Conservation (phyloP, 495 filamentous ascomycete species). For the Staphylotrichum longicolle region DNA sequence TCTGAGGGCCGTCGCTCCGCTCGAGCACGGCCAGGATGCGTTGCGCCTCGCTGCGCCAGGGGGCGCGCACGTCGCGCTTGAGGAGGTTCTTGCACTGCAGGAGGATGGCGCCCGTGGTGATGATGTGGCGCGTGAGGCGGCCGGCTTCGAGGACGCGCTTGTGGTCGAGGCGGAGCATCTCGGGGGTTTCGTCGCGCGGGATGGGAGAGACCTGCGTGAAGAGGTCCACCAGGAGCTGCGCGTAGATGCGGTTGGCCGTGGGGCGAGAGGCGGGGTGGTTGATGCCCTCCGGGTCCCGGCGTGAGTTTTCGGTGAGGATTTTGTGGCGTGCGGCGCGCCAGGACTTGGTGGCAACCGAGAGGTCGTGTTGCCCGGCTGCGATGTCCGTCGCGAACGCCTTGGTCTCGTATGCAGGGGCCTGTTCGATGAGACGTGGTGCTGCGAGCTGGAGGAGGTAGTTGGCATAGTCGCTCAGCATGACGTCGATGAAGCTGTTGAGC, state of each 20-base stretch:
- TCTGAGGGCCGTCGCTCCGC: constrained; percentile 37
- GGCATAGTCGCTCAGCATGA: constrained; percentile 90
- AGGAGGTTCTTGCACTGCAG: constrained; percentile 93
- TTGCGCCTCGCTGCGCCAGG: constrained; percentile 84
- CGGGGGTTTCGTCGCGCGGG: constrained; percentile 63
- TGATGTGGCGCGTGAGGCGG: constrained; percentile 65
- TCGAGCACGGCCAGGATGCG: constrained; percentile 62
- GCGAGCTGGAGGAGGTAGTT: constrained; percentile 86
- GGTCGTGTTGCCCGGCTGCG: constrained; percentile 53
- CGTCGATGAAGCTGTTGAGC: constrained; percentile 81
- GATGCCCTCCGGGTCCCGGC: constrained; percentile 69
- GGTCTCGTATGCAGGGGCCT: constrained; percentile 78
- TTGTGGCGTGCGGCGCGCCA: constrained; percentile 69
- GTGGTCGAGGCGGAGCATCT: constrained; percentile 79
- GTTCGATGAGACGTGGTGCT: constrained; percentile 76
- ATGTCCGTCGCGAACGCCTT: constrained; percentile 70
- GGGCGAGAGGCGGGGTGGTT: constrained; percentile 54
- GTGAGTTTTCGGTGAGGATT: constrained; percentile 65
- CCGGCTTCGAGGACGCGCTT: constrained; percentile 68
- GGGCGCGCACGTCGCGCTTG: constrained; percentile 83
- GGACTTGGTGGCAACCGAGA: constrained; percentile 65
- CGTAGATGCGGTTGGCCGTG: constrained; percentile 71
- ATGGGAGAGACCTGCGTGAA: constrained; percentile 54
- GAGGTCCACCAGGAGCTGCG: constrained; percentile 64
- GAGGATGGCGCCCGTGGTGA: constrained; percentile 76